Evolutionary conservation across 257 asterid species (phyloP), one percentile per base, ranked within the genome.

Genomic region (Scutellaria galericulata): DNA sequence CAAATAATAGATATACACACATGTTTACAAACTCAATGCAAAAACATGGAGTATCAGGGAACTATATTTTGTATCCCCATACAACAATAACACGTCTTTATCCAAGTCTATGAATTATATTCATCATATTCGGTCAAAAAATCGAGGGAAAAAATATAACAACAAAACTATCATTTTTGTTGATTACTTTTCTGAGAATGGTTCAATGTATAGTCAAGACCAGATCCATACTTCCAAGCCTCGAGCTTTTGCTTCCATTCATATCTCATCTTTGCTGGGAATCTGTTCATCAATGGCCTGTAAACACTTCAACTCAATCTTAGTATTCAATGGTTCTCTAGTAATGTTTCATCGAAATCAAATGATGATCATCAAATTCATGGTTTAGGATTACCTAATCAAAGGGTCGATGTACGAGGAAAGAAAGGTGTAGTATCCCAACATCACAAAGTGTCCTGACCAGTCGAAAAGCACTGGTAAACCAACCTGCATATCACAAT

Each of bases 151-250:
- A 31, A 31, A 31, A 31, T 31, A 31, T 4, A 2, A 4, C 37
- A 31, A 31, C 37, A 24, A 24, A 24, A 31, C 37, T 31, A 2
- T 75, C 59, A 35, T 57, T 31, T 57, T 27, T 61, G 40, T 31
- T 31, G 15, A 1, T 8, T n/a, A 51, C 5, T 51, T 40, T 55
- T 48, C 42, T 52, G 60, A 48, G 73, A 42, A 48, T 69, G 53
- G 41, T 65, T 83, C 72, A 85, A 66, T 80, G 80, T 71, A 82
- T 91, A 91, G 85, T 94, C 98, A 14, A 91, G 84, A 70, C 98
- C 98, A 75, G 97, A 87, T 79, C 98, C 98, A 83, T 91, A 94
- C 74, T 89, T 83, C 98, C 98, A 94, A 48, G 98, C 96, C 75
- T 89, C 97, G 6, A 94, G 93, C 79, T 81, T 85, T 64, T 87